Evolutionary conservation across 106 monocot species (phyloP).

Genomic region (Platanthera guangdongensis): DNA sequence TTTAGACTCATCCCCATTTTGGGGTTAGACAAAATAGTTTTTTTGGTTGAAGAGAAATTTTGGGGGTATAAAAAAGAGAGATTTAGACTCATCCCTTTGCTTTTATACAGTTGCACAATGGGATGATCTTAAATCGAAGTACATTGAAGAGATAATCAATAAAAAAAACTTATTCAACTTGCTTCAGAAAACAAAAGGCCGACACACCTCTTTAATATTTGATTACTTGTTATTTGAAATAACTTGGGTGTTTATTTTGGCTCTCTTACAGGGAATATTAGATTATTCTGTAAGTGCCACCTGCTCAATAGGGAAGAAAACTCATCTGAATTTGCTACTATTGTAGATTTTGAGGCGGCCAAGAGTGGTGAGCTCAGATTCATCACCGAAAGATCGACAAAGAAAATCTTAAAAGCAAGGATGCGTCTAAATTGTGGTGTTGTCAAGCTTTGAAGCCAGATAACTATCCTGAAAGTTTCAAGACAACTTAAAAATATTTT

Average conservation of each 20-base stretch:
- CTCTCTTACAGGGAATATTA: constrained; percentile 62
- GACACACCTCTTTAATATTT: not conserved
- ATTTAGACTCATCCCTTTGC: not conserved
- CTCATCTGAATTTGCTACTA: constrained; percentile 28
- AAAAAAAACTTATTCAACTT: constrained; percentile 66
- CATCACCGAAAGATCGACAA: constrained; percentile 30
- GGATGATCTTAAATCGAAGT: constrained; percentile 73
- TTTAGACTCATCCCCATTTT: not conserved
- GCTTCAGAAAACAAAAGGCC: constrained; percentile 75
- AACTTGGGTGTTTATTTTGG: not conserved
- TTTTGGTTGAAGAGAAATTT: no score
- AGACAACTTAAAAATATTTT: no score
- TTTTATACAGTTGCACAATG: constrained; percentile 44
- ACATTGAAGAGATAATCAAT: constrained; percentile 62
- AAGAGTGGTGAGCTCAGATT: constrained; percentile 73
- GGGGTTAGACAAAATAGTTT: no score
- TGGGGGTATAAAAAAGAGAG: no score
- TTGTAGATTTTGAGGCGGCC: constrained; percentile 69
- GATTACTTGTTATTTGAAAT: not conserved
- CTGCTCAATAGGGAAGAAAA: constrained; percentile 65
- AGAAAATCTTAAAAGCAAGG: constrained; percentile 47
- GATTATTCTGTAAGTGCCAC: constrained; percentile 83
- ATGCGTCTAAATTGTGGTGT: no score
- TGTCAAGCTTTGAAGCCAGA: no score
- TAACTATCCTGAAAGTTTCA: no score